Evolutionary conservation across 2,329 filamentous ascomycete species (phyloP).

Genomic region (Cordyceps tenuipes): DNA sequence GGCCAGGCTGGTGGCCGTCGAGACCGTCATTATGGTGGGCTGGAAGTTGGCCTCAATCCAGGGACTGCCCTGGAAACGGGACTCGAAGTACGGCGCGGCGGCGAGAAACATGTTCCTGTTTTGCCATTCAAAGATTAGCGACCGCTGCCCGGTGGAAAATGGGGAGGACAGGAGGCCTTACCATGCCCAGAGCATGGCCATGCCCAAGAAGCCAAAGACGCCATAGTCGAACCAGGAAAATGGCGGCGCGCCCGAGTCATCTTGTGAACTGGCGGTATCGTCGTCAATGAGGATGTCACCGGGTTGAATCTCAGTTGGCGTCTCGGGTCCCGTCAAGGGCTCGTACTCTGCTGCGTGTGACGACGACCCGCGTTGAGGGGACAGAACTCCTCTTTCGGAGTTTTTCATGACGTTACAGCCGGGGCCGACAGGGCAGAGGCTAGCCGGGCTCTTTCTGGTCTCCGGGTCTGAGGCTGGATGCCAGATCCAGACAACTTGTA

Average conservation of each 20-base stretch:
- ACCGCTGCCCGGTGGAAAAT: background rate
- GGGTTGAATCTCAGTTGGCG: constrained; percentile 7
- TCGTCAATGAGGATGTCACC: constrained; percentile 13
- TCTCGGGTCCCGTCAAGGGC: constrained; percentile 6
- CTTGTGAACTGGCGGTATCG: constrained; percentile 1
- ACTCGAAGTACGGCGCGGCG: constrained; percentile 85
- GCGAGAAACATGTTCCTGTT: constrained; percentile 96
- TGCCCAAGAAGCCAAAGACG: constrained; percentile 76
- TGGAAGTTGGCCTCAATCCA: constrained; percentile 79
- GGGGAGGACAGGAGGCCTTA: constrained; percentile 34
- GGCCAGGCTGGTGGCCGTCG: constrained; percentile 71
- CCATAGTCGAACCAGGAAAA: constrained; percentile 85
- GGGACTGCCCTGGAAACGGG: constrained; percentile 62
- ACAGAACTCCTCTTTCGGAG: background rate
- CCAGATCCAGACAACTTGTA: background rate
- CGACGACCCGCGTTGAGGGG: constrained; percentile 10
- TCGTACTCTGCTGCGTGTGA: constrained; percentile 11
- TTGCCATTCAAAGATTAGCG: background rate
- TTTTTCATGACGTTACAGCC: constrained; percentile 3
- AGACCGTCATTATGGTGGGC: constrained; percentile 78
- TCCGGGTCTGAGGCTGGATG: background rate
- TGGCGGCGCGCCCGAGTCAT: constrained; percentile 21
- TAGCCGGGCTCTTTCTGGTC: no score
- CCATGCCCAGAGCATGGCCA: constrained; percentile 98
- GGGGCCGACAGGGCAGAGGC: background rate